Percentiles rank a stretch among this genome's conserved stretches.
These are phyloP conservation scores for Quercus glauca DNA, from an alignment of 306 rosid species.

Conservation along the genomic window DNA sequence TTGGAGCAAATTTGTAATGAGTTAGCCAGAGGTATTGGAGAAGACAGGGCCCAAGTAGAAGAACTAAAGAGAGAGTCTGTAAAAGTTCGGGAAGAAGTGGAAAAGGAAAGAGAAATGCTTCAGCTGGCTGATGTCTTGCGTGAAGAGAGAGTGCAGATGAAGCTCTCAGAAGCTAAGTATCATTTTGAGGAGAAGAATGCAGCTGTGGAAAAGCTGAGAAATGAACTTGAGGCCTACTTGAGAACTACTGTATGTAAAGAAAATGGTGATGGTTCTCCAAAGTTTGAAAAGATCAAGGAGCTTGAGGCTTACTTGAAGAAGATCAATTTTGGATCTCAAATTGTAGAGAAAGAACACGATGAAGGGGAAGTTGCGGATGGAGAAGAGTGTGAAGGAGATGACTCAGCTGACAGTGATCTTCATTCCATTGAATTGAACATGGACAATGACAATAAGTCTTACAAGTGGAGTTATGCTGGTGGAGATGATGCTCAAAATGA, in stretches of 20 bases:
- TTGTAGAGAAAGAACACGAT: constrained; percentile 21
- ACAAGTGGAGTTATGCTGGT: constrained; percentile 58
- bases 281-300: constrained; percentile 53
- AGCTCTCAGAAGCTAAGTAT: constrained; percentile 87
- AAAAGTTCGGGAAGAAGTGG: constrained; percentile 72
- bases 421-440: constrained; percentile 84
- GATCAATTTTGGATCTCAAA: constrained; percentile 47
- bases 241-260: constrained; percentile 38
- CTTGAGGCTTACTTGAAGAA: constrained; percentile 65
- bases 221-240: constrained; percentile 60
- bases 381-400: constrained; percentile 47
- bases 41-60: constrained; percentile 78
- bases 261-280: constrained; percentile 36
- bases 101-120: constrained; percentile 93
- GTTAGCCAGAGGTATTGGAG: constrained; percentile 73
- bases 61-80: constrained; percentile 77
- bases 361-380: constrained; percentile 36
- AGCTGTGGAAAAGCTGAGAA: constrained; percentile 58
- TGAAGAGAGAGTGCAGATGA: constrained; percentile 97
- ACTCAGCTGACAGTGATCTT: constrained; percentile 68
- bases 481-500: constrained; percentile 42
- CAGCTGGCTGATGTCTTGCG: constrained; percentile 81
- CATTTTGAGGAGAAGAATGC: constrained; percentile 93
- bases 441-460: constrained; percentile 59
- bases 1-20: constrained; percentile 83